Percentiles rank a stretch among this genome's conserved stretches.
Conservation (phyloP, 1,284 basidiomycete genomes). For the Amylostereum areolatum region DNA sequence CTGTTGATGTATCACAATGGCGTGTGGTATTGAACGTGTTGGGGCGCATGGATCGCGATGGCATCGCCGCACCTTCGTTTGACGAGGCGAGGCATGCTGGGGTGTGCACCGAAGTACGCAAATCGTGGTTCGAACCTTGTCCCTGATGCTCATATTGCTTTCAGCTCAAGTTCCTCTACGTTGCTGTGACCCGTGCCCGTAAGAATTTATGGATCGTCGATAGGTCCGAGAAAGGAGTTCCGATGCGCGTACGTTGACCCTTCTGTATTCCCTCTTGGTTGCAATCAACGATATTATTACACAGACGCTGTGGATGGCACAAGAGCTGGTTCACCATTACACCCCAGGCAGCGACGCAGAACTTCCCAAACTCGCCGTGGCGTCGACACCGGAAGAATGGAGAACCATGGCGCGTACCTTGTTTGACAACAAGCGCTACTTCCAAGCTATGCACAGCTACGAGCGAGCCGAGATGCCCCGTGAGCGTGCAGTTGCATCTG, state of each 20-base stretch:
- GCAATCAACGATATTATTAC: background rate
- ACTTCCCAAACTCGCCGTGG: slow-evolving; percentile 41
- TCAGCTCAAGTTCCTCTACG: slow-evolving; percentile 63
- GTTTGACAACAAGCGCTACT: slow-evolving; percentile 50
- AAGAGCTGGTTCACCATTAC: slow-evolving; percentile 35
- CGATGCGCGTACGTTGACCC: slow-evolving; percentile 44
- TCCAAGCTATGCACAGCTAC: slow-evolving; percentile 58
- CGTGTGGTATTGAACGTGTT: slow-evolving; percentile 48
- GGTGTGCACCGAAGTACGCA: slow-evolving; percentile 52
- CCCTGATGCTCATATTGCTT: background rate
- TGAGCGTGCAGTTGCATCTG: slow-evolving; percentile 40
- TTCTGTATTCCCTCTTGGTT: background rate
- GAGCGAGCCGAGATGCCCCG: slow-evolving; percentile 41
- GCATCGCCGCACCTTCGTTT: slow-evolving; percentile 39
- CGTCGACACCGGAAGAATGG: slow-evolving; percentile 51
- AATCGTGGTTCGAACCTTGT: background rate
- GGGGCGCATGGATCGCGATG: slow-evolving; percentile 14
- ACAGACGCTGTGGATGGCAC: slow-evolving; percentile 44
- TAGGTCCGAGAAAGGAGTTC: slow-evolving; percentile 45
- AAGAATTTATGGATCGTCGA: slow-evolving; percentile 67
- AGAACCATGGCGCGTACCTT: slow-evolving; percentile 40
- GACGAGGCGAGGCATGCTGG: slow-evolving; percentile 47
- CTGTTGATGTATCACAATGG: slow-evolving; percentile 41
- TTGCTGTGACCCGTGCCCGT: slow-evolving; percentile 63
- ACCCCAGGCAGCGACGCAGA: slow-evolving; percentile 29